Conservation (phyloP, 2,329 filamentous ascomycete species). For the Diplodia intermedia region DNA sequence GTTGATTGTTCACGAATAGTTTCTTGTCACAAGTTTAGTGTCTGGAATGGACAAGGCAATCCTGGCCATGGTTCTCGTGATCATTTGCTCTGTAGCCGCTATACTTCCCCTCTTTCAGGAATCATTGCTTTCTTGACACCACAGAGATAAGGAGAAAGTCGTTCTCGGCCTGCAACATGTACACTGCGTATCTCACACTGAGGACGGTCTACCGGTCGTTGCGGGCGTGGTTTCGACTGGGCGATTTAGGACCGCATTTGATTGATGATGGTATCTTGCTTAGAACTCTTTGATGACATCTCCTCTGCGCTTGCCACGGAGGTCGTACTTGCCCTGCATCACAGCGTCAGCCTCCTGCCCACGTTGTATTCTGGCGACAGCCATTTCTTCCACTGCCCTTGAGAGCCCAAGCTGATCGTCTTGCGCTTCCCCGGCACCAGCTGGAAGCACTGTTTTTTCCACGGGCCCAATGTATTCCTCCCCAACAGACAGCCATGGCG, state of each 20-base stretch:
- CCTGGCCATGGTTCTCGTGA: not conserved
- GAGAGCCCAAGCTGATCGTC: not conserved
- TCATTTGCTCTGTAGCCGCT: not conserved
- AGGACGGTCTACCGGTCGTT: not conserved
- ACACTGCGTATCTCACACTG: not conserved
- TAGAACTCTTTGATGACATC: constrained; percentile 84
- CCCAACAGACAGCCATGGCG: not conserved
- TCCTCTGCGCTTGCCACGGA: constrained; percentile 86
- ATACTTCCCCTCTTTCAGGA: not conserved
- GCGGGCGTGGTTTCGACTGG: not conserved
- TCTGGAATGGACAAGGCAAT: not conserved
- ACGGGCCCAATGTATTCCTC: no score
- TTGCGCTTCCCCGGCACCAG: not conserved
- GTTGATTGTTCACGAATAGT: constrained; percentile 14
- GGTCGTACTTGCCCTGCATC: constrained; percentile 80
- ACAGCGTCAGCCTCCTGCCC: constrained; percentile 13
- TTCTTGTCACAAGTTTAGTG: not conserved
- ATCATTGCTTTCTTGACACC: not conserved
- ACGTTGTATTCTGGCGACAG: constrained; percentile 29
- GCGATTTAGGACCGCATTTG: not conserved
- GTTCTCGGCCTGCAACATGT: not conserved
- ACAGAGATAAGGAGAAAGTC: not conserved
- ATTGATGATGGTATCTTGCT: constrained; percentile 34
- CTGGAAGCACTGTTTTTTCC: not conserved
- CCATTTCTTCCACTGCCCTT: constrained; percentile 34